A percentile compares a stretch with the other conserved stretches of the same genome.
Evolutionary conservation across 805 yeast species (phyloP).

Genomic region (Saccharomycodes ludwigii): DNA sequence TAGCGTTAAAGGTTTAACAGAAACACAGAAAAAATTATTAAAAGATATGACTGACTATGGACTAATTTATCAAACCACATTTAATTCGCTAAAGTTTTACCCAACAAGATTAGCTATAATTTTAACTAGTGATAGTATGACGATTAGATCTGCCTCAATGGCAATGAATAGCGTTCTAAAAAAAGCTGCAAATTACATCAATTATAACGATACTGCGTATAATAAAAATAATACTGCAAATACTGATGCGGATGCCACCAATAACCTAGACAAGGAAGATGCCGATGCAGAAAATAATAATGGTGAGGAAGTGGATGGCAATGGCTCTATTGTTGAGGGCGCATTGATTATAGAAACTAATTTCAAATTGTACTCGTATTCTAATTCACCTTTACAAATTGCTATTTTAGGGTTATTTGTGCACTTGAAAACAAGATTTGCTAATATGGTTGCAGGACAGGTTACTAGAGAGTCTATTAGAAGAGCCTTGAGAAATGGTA

Average conservation of each 20-base stretch:
- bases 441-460: constrained; percentile 88
- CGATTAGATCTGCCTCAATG: constrained; percentile 58
- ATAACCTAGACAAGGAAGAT: constrained; percentile 10
- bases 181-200: constrained; percentile 17
- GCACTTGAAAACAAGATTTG: constrained; percentile 70
- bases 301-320: constrained; percentile 17
- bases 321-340: constrained; percentile 32
- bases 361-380: constrained; percentile 84
- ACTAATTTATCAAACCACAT: constrained; percentile 57
- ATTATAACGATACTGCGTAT: constrained; percentile 8
- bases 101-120: constrained; percentile 89
- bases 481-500: constrained; percentile 73
- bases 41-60: constrained; percentile 89
- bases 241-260: constrained; percentile 9
- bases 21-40: constrained; percentile 75
- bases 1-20: constrained; percentile 53
- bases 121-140: constrained; percentile 70
- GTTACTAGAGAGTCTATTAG: constrained; percentile 87
- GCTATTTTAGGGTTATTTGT: constrained; percentile 85
- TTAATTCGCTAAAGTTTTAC: constrained; percentile 54
- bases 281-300: constrained; percentile 18
- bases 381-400: constrained; percentile 88
- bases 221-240: constrained; percentile 9
- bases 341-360: constrained; percentile 86
- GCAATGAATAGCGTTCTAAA: constrained; percentile 60